These are phyloP conservation scores for Daedaleopsis sinensis DNA, from an alignment of 768 basidiomycete genomes.

Conservation along the genomic window DNA sequence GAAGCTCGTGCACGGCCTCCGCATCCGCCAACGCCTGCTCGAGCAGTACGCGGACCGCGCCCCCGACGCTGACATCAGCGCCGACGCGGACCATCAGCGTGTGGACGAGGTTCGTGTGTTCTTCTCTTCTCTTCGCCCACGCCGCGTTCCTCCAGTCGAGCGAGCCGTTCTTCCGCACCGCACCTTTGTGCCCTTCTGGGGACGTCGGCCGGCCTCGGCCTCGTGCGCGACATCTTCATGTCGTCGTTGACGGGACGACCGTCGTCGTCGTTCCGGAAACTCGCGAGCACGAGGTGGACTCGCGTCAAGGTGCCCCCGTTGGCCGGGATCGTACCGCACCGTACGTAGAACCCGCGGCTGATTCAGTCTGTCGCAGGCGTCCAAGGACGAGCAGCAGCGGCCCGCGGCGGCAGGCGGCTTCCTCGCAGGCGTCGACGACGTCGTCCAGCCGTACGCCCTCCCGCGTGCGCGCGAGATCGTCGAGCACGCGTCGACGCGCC, in stretches of 20 bases:
- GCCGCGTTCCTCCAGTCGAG: neutral
- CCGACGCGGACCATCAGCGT: neutral
- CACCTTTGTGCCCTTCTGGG: too few relatives aligned
- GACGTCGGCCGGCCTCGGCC: too few relatives aligned
- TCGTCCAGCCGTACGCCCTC: conserved; percentile 72
- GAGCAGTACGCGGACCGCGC: conserved; percentile 62
- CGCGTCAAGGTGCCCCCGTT: too few relatives aligned
- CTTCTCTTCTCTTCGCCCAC: neutral
- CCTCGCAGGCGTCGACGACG: conserved; percentile 67
- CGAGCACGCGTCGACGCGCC: conserved; percentile 15
- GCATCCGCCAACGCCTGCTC: conserved; percentile 81
- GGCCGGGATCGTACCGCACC: too few relatives aligned
- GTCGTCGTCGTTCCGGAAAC: too few relatives aligned
- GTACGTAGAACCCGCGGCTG: too few relatives aligned
- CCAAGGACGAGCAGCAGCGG: conserved; percentile 8
- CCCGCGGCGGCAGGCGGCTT: conserved; percentile 54
- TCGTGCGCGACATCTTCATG: too few relatives aligned
- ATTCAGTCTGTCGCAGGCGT: neutral
- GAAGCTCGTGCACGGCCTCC: conserved; percentile 84
- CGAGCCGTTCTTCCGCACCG: too few relatives aligned
- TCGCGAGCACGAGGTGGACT: too few relatives aligned
- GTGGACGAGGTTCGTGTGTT: conserved; percentile 16
- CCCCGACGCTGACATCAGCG: neutral
- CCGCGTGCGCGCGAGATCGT: conserved; percentile 50
- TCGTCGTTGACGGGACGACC: too few relatives aligned